These are phyloP conservation scores for Prunus padus DNA, from an alignment of 306 rosid genomes.

Conservation along the genomic window DNA sequence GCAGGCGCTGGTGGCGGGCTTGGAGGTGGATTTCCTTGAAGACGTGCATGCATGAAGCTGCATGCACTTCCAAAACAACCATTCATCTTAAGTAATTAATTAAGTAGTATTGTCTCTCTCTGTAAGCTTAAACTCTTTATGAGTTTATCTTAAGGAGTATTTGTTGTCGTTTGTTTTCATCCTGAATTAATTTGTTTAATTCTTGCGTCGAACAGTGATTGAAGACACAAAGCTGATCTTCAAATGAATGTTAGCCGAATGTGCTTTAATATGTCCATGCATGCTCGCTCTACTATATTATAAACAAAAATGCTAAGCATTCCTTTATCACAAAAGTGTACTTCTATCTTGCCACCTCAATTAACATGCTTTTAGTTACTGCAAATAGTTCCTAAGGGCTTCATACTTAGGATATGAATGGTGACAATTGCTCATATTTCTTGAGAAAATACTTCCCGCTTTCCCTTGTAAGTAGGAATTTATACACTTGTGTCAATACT, in stretches of 20 bases:
- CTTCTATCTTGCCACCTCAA: too few species aligned
- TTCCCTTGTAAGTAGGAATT: too few species aligned
- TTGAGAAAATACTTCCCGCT: too few species aligned
- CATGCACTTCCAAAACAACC: background rate
- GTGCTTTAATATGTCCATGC: background rate
- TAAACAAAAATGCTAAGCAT: background rate
- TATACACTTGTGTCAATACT: accelerated
- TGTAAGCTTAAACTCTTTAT: background rate
- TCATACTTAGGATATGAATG: too few species aligned
- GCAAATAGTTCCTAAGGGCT: too few species aligned
- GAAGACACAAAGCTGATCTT: background rate
- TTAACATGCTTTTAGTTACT: too few species aligned
- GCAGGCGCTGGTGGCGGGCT: conserved; percentile 38
- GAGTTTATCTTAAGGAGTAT: background rate
- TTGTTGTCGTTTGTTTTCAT: background rate
- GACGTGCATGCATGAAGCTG: background rate
- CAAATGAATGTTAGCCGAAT: background rate
- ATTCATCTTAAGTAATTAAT: too few species aligned
- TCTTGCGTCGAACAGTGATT: background rate
- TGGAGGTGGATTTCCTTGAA: conserved; percentile 67
- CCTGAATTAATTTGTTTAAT: background rate
- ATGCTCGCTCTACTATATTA: background rate
- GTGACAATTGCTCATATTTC: too few species aligned
- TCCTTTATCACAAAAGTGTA: too few species aligned
- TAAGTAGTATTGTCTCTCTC: background rate